Base-by-base conservation (phyloP, 2,329 filamentous ascomycete species). In the Aschersonia sp. region DNA sequence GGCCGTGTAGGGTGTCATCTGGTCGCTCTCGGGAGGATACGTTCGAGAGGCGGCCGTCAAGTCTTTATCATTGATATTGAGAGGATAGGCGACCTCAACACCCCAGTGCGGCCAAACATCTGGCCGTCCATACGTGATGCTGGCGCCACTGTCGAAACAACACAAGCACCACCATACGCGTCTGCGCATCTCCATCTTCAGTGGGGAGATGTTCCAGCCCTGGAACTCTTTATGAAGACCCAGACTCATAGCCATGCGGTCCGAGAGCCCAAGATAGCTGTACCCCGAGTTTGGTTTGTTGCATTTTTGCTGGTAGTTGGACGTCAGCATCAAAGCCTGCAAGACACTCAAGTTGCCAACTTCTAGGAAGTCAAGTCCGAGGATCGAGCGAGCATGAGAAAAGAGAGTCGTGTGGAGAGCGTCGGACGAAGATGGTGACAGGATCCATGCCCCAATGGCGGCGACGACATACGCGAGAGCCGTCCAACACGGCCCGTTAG, bases 281-380 rank as follows among this genome's bases (percentile, higher is more conserved):
- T 73, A 74, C 0, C 70, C 70, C 0, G 71, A 73, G 52, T 75
- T 75, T 4, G 71, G 71, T 10, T 70, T 62, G 48, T 75, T 67
- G 30, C 67, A 61, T 52, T 74, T 74, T 49, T 75, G 73, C 4
- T 73, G 60, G 53, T 74, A 74, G 45, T 73, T 73, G 0, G 65
- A 66, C 46, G 64, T 62, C 3, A 74, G 57, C 1, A 61, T 58
- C n/a, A 74, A 58, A 0, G 65, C 65, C 51, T 73, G 71, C 1
- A 73, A 68, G 0, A 70, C 56, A 3, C 65, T 64, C 9, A 73
- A 52, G 41, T 67, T 71, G 1, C 70, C 71, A 10, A 61, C 61
- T 51, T 74, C 70, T 3, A 73, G 58, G 44, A 64, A 63, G 40
- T 67, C 63, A 29, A 70, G 65, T 2, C 64, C 66, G 7, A 72